Base-by-base conservation (phyloP, 2,329 filamentous ascomycete species). In the Pseudogymnoascus sp. region DNA sequence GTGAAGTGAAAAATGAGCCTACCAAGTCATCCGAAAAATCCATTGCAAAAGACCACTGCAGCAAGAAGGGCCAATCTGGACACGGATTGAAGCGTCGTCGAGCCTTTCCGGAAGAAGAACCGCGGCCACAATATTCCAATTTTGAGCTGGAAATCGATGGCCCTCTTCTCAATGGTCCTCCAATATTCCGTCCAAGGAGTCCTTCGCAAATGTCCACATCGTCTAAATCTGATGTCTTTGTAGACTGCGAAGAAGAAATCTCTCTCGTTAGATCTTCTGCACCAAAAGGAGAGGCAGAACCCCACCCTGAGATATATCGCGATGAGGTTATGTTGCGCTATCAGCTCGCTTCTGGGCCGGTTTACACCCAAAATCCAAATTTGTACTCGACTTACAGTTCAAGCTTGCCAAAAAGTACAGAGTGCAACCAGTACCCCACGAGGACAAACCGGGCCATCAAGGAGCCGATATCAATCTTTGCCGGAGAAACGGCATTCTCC, bases 201-300 rank as follows among this genome's bases (percentile, higher is more conserved):
- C 49, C 43, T n/a, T n/a, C 40, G 7, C 28, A 33, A 18, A 33
- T 55, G 25, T 55, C 49, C 11, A 33, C 28, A 33, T 55, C 28
- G 9, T 55, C 49, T 12, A 28, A 52, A 33, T 55, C 49, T 18
- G 49, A 55, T 33, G n/a, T 33, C 28, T 55, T 55, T 55, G 25
- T 55, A 33, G 28, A 55, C 49, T 55, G n/a, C 49, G 49, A 52
- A 31, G 45, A 55, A 55, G 49, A 33, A 33, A 55, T 33, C 49
- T 55, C 49, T 33, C n/a, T 33, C 18, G 49, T 33, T 16, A 55
- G 49, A 55, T 55, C 49, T 33, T 55, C 25, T 33, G 28, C 49
- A 33, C 25, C 49, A 18, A 55, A 55, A 31, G 25, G 12, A 33
- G 9, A 11, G 28, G n/a, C 9, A 18, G 25, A 7, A 55, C 12